Evolutionary conservation across 2,329 filamentous ascomycete genomes (phyloP), one percentile per base, ranked within the genome.

Genomic region (Alternaria sp.): DNA sequence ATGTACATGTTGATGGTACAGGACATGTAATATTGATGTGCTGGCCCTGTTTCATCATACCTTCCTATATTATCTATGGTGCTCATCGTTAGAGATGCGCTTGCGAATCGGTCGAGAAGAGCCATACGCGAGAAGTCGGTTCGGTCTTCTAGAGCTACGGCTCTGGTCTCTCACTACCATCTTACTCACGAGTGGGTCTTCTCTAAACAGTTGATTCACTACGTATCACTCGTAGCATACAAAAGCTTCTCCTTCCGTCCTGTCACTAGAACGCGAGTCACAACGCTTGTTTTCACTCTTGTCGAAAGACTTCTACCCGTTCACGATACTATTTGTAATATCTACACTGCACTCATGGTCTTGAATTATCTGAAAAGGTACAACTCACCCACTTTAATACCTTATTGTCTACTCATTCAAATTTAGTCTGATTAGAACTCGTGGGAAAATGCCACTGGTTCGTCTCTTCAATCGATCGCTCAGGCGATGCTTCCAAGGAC

Each of bases 31-130:
- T 5, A 7, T 2, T 10, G 9, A 28, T 28, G 16, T 28, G 16
- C 4, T n/a, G 43, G 14, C 7, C n/a, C 9, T 16, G 36, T 38
- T n/a, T n/a, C 36, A 38, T 9, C 16, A n/a, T 38, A 20, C n/a
- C 38, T 40, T 40, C n/a, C 8, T 11, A 38, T 0, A 9, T 0
- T 10, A 6, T n/a, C n/a, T 0, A n/a, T 38, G 0, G 36, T n/a
- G n/a, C 16, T 12, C 7, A 1, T 38, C 9, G 36, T 38, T 0
- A 38, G 5, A 18, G 36, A 16, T n/a, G 27, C 20, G 44, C 6
- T 48, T 10, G 25, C 9, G 7, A 9, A 20, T 28, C n/a, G 2
- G 10, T 3, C 20, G 18, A 22, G 45, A 22, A 14, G 30, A 48
- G 18, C 2, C 34, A 12, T 32, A 22, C 18, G 20, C 20, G 32